Percentiles rank a stretch among this genome's conserved stretches.
Conservation (phyloP, 805 yeast species). For the Candida lessepsii region DNA sequence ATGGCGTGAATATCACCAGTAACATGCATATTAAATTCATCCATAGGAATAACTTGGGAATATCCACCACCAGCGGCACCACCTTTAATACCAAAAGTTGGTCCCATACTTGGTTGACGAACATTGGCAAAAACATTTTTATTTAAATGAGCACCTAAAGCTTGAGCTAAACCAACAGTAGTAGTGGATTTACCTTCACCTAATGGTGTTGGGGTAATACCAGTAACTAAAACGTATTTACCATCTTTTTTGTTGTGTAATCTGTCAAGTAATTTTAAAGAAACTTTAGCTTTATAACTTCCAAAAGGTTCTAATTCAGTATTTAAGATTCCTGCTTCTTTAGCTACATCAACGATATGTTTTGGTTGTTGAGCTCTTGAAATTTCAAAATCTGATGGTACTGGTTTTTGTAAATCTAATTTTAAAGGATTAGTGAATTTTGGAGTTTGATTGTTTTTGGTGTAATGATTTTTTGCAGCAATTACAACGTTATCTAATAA, state of each 20-base stretch:
- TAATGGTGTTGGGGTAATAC: constrained; percentile 96
- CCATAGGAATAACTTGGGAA: constrained; percentile 98
- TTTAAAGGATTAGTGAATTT: constrained; percentile 52
- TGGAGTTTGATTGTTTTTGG: constrained; percentile 41
- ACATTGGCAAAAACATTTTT: constrained; percentile 88
- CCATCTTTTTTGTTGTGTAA: constrained; percentile 67
- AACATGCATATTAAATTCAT: constrained; percentile 94
- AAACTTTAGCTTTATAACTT: constrained; percentile 84
- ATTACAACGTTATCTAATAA: constrained; percentile 76
- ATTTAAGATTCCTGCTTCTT: constrained; percentile 75
- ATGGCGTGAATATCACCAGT: constrained; percentile 98
- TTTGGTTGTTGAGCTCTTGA: constrained; percentile 89
- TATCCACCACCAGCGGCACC: constrained; percentile 99
- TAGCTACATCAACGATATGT: constrained; percentile 69
- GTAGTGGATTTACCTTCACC: constrained; percentile 99
- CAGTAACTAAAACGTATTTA: constrained; percentile 87
- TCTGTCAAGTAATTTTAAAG: constrained; percentile 61
- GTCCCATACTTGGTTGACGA: constrained; percentile 98
- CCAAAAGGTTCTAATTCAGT: constrained; percentile 88
- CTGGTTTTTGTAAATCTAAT: constrained; percentile 54
- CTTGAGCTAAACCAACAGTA: constrained; percentile 95
- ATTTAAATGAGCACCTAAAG: constrained; percentile 85
- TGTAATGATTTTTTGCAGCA: constrained; percentile 54
- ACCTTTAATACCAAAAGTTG: constrained; percentile 97
- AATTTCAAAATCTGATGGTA: constrained; percentile 88